Percentiles rank a stretch among this genome's conserved stretches.
Conservation (phyloP, 164 flowering plant genomes). For the Stephania cephalantha region DNA sequence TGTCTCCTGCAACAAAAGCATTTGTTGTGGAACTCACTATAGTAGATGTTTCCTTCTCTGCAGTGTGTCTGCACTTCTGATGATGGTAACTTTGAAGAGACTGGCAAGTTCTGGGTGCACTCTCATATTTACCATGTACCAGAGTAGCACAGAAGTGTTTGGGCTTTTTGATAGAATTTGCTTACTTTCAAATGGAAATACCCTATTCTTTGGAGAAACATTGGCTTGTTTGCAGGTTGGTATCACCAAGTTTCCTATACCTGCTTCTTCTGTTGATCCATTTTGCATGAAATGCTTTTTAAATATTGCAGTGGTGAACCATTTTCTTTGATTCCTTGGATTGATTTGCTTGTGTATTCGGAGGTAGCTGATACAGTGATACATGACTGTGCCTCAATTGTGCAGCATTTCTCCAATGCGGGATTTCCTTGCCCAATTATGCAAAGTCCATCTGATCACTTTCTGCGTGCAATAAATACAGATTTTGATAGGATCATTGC, state of each 20-base stretch:
- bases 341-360: not conserved
- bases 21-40: not conserved
- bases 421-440: constrained; percentile 99
- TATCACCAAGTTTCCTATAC: constrained; percentile 1
- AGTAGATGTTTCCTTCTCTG: constrained; percentile 1
- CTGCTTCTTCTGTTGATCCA: not conserved
- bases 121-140: constrained; percentile 80
- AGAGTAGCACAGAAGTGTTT: constrained; percentile 99
- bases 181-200: constrained; percentile 96
- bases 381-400: constrained; percentile 6
- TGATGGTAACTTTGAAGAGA: constrained; percentile 99
- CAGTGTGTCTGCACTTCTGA: constrained; percentile 95
- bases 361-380: constrained; percentile 5
- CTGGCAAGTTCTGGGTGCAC: constrained; percentile 96
- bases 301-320: not conserved
- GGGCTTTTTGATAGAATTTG: constrained; percentile 98
- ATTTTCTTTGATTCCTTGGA: not conserved
- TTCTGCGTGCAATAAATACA: constrained; percentile 91
- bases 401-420: constrained; percentile 99
- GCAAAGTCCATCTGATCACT: constrained; percentile 99
- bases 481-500: constrained; percentile 97
- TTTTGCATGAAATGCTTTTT: not conserved
- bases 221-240: constrained; percentile 94
- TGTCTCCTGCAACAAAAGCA: not conserved
- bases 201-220: constrained; percentile 96